Base-by-base conservation (phyloP, 257 asterid species). In the Solanum chilense region DNA sequence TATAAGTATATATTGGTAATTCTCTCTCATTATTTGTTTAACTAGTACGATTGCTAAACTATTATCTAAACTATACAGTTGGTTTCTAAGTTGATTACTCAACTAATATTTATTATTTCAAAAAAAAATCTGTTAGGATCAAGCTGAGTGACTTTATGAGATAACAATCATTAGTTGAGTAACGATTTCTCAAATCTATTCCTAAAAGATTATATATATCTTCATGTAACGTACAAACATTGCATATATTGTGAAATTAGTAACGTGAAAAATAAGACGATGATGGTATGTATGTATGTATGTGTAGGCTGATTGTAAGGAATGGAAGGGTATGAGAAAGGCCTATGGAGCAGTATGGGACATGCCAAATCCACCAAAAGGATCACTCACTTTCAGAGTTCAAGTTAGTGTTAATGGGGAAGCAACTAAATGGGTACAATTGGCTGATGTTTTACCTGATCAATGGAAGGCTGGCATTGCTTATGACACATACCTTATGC, bases 311-410 rank as follows among this genome's bases (percentile, higher is more conserved):
- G 92, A 94, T 83, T 91, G 95, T 88, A 92, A 94, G 89, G 92
- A 95, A 44, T 96, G 98, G 99, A 91, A 90, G 86, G 89, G 90
- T 3, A 96, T 96, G 99, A 84, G 98, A 12, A 92, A 90, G 87
- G 94, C 88, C 0, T 94, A 39, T 31, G 99, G 99, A 12, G 89
- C 94, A 20, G 98, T 93, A 9, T 95, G 92, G 88, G 98, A 95
- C 87, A 41, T 77, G 25, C 89, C 89, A 25, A 90, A 87, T 87
- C 98, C 99, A 37, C 96, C 98, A 33, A 4, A 3, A 74, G 95
- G 93, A 11, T 85, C 92, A 37, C 25, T 94, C 3, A 90, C 89
- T 5, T 41, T 95, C 45, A 92, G 97, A 85, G 27, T 89, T 60
- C 96, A 92, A 86, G 58, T 90, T 37, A 86, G 49, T 12, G 45